These are phyloP conservation scores for Kockovaella imperatae DNA, from an alignment of 768 basidiomycete genomes.

Conservation along the genomic window DNA sequence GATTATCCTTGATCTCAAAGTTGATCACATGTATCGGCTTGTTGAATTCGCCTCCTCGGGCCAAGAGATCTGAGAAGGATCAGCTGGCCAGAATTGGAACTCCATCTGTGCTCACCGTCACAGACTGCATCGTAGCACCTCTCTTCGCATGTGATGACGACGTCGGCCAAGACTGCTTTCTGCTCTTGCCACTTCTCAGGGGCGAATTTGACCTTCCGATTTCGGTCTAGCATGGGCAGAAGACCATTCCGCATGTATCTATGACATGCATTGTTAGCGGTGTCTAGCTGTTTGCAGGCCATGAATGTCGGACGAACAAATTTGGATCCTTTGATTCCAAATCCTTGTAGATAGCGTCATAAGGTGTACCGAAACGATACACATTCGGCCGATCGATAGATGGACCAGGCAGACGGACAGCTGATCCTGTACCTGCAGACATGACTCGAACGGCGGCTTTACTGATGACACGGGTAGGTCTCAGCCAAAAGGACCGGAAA, in stretches of 20 bases:
- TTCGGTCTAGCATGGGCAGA: conserved; percentile 91
- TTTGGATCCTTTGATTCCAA: conserved; percentile 70
- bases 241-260: conserved; percentile 92
- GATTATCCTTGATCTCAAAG: conserved; percentile 97
- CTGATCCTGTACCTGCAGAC: conserved; percentile 92
- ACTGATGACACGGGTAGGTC: conserved; percentile 47
- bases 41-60: conserved; percentile 83
- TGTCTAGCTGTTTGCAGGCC: not conserved
- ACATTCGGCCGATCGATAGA: conserved; percentile 97
- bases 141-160: conserved; percentile 98
- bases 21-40: conserved; percentile 93
- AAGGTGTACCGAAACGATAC: conserved; percentile 92
- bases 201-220: conserved; percentile 78
- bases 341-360: conserved; percentile 90
- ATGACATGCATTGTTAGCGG: not conserved
- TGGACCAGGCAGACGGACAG: conserved; percentile 89
- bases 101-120: conserved; percentile 60
- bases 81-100: not conserved
- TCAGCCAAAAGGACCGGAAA: conserved; percentile 6
- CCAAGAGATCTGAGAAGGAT: conserved; percentile 58
- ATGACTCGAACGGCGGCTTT: conserved; percentile 86
- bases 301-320: conserved; percentile 55
- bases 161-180: conserved; percentile 68
- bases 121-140: conserved; percentile 97
- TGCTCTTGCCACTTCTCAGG: conserved; percentile 97